phyloP scores from a whole-genome alignment of 331 rosid genomes.

The Telfairia occidentalis region DNA sequence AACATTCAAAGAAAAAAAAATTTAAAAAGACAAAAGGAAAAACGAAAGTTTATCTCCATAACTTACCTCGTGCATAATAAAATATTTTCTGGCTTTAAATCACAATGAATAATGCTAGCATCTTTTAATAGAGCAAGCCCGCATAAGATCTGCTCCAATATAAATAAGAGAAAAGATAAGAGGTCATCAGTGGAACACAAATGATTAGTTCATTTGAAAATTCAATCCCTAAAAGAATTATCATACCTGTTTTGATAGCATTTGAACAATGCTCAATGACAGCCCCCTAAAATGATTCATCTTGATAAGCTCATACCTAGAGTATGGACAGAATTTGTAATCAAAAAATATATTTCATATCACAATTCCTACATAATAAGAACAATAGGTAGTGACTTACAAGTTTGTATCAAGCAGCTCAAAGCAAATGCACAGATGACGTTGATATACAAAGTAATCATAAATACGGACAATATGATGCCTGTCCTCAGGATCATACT shows the following conservation, averaged over 20 bases:
- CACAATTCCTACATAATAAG: neutral
- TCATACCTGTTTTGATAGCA: constrained; percentile 87
- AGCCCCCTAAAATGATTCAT: constrained; percentile 90
- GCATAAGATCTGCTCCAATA: constrained; percentile 48
- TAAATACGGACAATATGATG: constrained; percentile 95
- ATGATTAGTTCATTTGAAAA: neutral
- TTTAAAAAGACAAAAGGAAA: neutral
- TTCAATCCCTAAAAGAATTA: constrained; percentile 13
- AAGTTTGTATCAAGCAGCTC: constrained; percentile 90
- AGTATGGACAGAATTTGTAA: constrained; percentile 9
- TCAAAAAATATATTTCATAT: neutral
- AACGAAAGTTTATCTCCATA: constrained; percentile 6
- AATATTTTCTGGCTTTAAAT: constrained; percentile 98
- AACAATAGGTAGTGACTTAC: constrained; percentile 50
- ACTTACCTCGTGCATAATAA: constrained; percentile 79
- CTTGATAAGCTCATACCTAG: constrained; percentile 97
- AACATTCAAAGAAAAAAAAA: neutral
- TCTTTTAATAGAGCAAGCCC: constrained; percentile 85
- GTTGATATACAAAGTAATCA: constrained; percentile 89
- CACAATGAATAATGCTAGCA: constrained; percentile 98
- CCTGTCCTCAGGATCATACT: constrained; percentile 98
- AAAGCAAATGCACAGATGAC: constrained; percentile 97
- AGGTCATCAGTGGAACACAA: constrained; percentile 3
- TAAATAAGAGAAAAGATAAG: constrained; percentile 16
- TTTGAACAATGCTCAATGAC: constrained; percentile 84